Conservation (phyloP, 768 basidiomycete species). For the Terana coerulea region DNA sequence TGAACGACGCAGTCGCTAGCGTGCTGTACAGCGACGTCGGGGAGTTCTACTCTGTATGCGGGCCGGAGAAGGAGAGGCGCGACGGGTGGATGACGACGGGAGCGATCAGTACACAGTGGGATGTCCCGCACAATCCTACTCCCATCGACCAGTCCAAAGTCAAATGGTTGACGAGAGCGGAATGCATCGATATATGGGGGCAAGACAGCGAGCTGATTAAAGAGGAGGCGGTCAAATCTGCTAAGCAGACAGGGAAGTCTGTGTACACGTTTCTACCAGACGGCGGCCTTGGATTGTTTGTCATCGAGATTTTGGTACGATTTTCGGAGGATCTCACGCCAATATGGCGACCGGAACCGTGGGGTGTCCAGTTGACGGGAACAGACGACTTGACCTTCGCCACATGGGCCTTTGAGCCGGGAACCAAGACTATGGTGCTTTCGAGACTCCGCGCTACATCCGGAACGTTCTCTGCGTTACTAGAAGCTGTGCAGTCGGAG, state of each 20-base stretch:
- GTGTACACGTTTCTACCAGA: conserved; percentile 40
- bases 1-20: conserved; percentile 39
- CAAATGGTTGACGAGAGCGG: conserved; percentile 34
- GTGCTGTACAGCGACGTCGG: conserved; percentile 54
- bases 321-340: conserved; percentile 16
- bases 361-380: conserved; percentile 27
- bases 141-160: not conserved
- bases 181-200: conserved; percentile 35
- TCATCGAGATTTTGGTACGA: conserved; percentile 30
- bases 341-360: conserved; percentile 15
- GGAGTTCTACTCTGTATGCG: conserved; percentile 41
- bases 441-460: conserved; percentile 36
- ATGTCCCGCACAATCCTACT: conserved; percentile 1
- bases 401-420: conserved; percentile 42
- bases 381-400: conserved; percentile 27
- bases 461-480: conserved; percentile 31
- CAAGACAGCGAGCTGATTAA: conserved; percentile 37
- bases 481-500: conserved; percentile 31
- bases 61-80: conserved; percentile 26
- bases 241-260: conserved; percentile 14
- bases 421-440: conserved; percentile 32
- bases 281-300: conserved; percentile 47
- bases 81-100: conserved; percentile 42
- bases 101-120: conserved; percentile 38
- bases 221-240: conserved; percentile 23